Evolutionary conservation across 2,329 filamentous ascomycete species (phyloP), one percentile per base, ranked within the genome.

Genomic region (Ophiostoma quercus): DNA sequence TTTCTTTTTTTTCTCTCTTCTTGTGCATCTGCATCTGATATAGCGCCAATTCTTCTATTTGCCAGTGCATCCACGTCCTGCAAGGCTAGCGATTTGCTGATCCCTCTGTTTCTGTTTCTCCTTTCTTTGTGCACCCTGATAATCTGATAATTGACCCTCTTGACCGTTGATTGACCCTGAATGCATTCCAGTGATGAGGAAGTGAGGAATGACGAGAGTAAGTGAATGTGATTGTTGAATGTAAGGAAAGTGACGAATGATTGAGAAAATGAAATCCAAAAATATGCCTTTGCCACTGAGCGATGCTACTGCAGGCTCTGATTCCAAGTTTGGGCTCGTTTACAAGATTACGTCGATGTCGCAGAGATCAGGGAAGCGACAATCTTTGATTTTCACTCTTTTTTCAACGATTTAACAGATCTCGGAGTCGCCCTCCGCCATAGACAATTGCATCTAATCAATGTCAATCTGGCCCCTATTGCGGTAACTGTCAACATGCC

Each of bases 271-370:
- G 41, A 12, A 16, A 29, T 29, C 34, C 34, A 34, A 34, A 34
- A 34, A 34, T 16, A 47, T 7, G 7, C 43, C 22, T 57, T 57
- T 57, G 22, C 51, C 51, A 57, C 51, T 25, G 3, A 25, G 25
- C 22, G 22, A 25, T 57, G 51, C 51, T 57, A 57, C 51, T 57
- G 22, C 51, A 57, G n/a, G n/a, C 51, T 57, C 51, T 29, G 51
- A 14, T 57, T 57, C 16, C 51, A 22, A 57, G 51, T 57, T 57
- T 22, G 51, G 51, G 29, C 51, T 25, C 51, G 2, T 57, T 57
- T 41, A 41, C 12, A 5, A n/a, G 43, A 47, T 19, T 47, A 29
- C 51, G 51, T 57, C 51, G 51, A 57, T 57, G 51, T 29, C 22
- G 51, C 51, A n/a, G 51, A 25, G 25, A 57, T 29, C 51, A 57